Conservation (phyloP, 495 filamentous ascomycete species). For the Talaromyces liani region DNA sequence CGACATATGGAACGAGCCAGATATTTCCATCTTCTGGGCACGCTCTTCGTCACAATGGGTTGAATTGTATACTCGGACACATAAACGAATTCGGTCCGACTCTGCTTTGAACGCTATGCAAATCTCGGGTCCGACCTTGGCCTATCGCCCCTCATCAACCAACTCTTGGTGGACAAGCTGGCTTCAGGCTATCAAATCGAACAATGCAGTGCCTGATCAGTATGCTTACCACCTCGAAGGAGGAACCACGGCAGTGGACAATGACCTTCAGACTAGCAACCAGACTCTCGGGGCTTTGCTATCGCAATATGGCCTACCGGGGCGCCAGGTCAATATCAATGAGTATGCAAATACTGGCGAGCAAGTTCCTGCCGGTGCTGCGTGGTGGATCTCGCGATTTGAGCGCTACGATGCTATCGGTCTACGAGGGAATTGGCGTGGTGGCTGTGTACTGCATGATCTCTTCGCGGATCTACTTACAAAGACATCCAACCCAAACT, state of each 20-base stretch:
- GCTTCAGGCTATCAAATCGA: slow-evolving; percentile 18
- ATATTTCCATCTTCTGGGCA: slow-evolving; percentile 26
- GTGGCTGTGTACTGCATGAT: slow-evolving; percentile 27
- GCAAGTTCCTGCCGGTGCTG: slow-evolving; percentile 28
- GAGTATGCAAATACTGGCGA: slow-evolving; percentile 31
- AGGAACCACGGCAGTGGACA: slow-evolving; percentile 7
- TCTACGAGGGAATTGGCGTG: slow-evolving; percentile 33
- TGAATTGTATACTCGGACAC: slow-evolving; percentile 20
- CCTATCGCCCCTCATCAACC: slow-evolving; percentile 11
- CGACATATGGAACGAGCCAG: slow-evolving; percentile 41
- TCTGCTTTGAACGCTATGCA: slow-evolving; percentile 10
- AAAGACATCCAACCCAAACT: slow-evolving; percentile 8
- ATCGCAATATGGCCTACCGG: slow-evolving; percentile 21
- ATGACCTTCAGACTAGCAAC: slow-evolving; percentile 23
- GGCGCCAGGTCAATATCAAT: slow-evolving; percentile 31
- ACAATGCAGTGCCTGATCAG: slow-evolving; percentile 26
- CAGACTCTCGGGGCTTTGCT: slow-evolving; percentile 15
- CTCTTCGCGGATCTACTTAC: slow-evolving; percentile 23
- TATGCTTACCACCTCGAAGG: slow-evolving; percentile 28
- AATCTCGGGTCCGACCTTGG: slow-evolving; percentile 22
- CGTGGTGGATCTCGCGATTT: slow-evolving; percentile 31
- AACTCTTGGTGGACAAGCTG: slow-evolving; percentile 26
- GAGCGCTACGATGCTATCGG: slow-evolving; percentile 31
- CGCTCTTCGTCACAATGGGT: slow-evolving; percentile 20
- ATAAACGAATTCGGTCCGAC: slow-evolving; percentile 17